Evolutionary conservation across 2,329 filamentous ascomycete genomes (phyloP).

Genomic region (Xylaria digitata): DNA sequence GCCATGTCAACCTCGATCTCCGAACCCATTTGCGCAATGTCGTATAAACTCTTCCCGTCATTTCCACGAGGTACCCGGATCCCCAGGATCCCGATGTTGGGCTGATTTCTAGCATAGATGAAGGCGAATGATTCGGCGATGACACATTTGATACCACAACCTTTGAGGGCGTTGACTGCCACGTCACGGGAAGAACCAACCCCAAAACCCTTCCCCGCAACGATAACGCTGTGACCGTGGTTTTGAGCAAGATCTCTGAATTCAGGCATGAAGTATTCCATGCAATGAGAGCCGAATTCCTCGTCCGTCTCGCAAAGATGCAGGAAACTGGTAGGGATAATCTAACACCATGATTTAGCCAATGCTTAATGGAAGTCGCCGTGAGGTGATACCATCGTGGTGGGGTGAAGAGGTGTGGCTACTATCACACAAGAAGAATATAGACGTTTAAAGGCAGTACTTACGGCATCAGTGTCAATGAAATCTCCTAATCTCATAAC

Average conservation of each 20-base stretch:
- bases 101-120: conserved; percentile 59
- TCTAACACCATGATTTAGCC: conserved; percentile 9
- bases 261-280: conserved; percentile 28
- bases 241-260: conserved; percentile 33
- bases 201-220: conserved; percentile 60
- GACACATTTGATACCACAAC: conserved; percentile 55
- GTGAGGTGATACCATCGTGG: background rate
- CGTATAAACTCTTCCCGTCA: conserved; percentile 51
- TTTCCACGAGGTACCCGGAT: conserved; percentile 53
- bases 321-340: conserved; percentile 25
- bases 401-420: background rate
- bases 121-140: conserved; percentile 59
- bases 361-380: background rate
- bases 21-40: conserved; percentile 49
- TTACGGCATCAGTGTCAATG: conserved; percentile 56
- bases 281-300: conserved; percentile 25
- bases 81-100: conserved; percentile 57
- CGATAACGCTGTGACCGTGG: conserved; percentile 55
- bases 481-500: conserved; percentile 57
- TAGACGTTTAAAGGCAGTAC: conserved; percentile 42
- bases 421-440: background rate
- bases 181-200: conserved; percentile 59
- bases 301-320: conserved; percentile 26
- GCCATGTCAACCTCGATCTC: conserved; percentile 54
- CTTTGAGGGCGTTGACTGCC: conserved; percentile 55